phyloP scores from a whole-genome alignment of 2,329 filamentous ascomycete genomes.

The Ambrosiella beaveri region DNA sequence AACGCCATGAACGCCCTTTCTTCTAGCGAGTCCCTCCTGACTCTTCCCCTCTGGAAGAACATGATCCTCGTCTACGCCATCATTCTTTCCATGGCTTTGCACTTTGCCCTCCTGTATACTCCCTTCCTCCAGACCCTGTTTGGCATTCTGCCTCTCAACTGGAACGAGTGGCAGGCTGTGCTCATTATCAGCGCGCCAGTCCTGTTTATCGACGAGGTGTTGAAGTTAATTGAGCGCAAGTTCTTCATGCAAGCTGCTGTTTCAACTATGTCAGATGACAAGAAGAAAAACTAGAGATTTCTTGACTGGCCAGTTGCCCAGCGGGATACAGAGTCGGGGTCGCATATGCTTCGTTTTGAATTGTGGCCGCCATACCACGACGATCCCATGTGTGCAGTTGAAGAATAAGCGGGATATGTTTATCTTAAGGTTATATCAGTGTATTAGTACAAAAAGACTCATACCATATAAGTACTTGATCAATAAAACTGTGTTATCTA shows the following conservation, averaged over 20 bases:
- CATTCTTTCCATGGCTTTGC: constrained; percentile 75
- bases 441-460: neutral
- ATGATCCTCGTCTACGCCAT: constrained; percentile 98
- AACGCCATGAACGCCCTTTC: constrained; percentile 98
- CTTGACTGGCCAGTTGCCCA: neutral
- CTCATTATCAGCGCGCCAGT: constrained; percentile 77
- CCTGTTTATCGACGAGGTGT: constrained; percentile 67
- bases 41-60: constrained; percentile 92
- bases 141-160: constrained; percentile 73
- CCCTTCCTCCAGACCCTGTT: constrained; percentile 80
- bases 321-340: too few species aligned
- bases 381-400: neutral
- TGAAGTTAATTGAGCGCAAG: constrained; percentile 60
- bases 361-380: neutral
- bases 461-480: neutral
- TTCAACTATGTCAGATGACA: constrained; percentile 22
- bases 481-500: neutral
- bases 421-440: neutral
- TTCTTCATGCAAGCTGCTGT: constrained; percentile 39
- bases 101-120: constrained; percentile 85
- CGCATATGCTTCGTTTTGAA: too few species aligned
- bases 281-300: constrained; percentile 29
- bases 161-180: constrained; percentile 84
- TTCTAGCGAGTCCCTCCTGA: constrained; percentile 83
- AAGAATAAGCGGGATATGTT: neutral